Base-by-base conservation (phyloP, 2,329 filamentous ascomycete species). In the Colletotrichum tamarilloi region DNA sequence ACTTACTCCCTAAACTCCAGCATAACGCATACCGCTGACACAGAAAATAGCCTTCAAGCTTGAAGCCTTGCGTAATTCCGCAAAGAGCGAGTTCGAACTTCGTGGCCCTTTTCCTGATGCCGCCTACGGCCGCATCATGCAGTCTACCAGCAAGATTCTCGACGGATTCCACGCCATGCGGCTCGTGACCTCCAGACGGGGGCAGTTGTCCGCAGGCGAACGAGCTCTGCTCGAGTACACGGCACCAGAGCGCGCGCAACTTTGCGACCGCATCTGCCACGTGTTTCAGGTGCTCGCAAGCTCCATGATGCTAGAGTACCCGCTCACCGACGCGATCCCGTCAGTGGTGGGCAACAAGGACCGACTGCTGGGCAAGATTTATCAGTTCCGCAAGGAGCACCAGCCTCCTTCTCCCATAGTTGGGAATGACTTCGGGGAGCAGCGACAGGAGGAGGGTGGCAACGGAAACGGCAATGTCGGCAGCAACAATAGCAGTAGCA, bases 151-250 rank as follows among this genome's bases (percentile, higher is more conserved):
- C 75, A 92, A 93, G 65, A 94, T 98, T 83, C 90, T 98, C 5
- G 95, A 98, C 82, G 93, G 94, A 49, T 98, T 99, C 82, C 95
- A 98, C 79, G 95, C 95, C 64, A 98, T 99, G 94, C 97, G 96
- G 75, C 90, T 98, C 12, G 92, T 98, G 75, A 95, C 97, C 49
- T 89, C 93, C 79, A 96, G 95, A 78, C 94, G 96, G 72, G 86
- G 92, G 12, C 89, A 89, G 49, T 89, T 94, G 1, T 95, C 92
- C 3, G 90, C 92, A 30, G 95, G 96, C 4, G 96, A 98, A 83
- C 91, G 92, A 68, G 92, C 93, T 9, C 88, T 98, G 49, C 85
- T 99, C 49, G 88, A 90, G 75, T 95, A 94, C 80, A 98, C 97
- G 1, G 88, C 90, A 5, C 86, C 90, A 9, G 96, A 99, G 82